A percentile compares a stretch with the other conserved stretches of the same genome.
Evolutionary conservation across 345 rosid species (phyloP).

Genomic region (Adansonia digitata): DNA sequence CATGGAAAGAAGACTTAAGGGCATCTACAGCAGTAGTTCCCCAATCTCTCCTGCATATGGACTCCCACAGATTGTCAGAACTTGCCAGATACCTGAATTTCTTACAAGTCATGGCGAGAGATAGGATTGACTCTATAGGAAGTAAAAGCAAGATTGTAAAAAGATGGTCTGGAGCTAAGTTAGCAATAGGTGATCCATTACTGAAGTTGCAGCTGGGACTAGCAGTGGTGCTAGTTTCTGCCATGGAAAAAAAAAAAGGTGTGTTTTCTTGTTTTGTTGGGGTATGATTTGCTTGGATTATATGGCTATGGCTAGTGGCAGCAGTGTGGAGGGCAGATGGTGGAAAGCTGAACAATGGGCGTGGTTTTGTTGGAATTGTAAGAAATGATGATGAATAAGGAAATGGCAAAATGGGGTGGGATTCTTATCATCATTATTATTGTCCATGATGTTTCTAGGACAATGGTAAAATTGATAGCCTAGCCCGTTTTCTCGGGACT

Average conservation of each 20-base stretch:
- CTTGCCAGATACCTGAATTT: constrained; percentile 45
- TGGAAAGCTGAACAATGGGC: background rate
- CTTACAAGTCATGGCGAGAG: constrained; percentile 70
- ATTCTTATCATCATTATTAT: background rate
- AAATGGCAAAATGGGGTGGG: background rate
- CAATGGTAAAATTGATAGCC: background rate
- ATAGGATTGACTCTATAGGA: constrained; percentile 66
- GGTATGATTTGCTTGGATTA: background rate
- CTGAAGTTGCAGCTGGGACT: constrained; percentile 2
- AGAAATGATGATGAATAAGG: background rate
- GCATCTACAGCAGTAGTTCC: constrained; percentile 51
- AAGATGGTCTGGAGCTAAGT: constrained; percentile 61
- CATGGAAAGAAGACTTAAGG: constrained; percentile 38
- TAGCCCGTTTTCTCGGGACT: background rate
- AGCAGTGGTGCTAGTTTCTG: constrained; percentile 24
- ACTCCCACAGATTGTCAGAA: constrained; percentile 75
- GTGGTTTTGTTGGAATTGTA: background rate
- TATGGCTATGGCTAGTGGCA: constrained; percentile 6
- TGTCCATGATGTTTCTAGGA: background rate
- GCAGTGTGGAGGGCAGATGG: background rate
- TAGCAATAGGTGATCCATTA: constrained; percentile 30
- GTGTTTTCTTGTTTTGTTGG: background rate
- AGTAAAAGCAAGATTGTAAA: constrained; percentile 70
- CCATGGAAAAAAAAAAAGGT: constrained; percentile 20
- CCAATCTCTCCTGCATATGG: constrained; percentile 71